Evolutionary conservation across 176 grass and related monocot species (phyloP).

Genomic region (Phoenix roebelenii): DNA sequence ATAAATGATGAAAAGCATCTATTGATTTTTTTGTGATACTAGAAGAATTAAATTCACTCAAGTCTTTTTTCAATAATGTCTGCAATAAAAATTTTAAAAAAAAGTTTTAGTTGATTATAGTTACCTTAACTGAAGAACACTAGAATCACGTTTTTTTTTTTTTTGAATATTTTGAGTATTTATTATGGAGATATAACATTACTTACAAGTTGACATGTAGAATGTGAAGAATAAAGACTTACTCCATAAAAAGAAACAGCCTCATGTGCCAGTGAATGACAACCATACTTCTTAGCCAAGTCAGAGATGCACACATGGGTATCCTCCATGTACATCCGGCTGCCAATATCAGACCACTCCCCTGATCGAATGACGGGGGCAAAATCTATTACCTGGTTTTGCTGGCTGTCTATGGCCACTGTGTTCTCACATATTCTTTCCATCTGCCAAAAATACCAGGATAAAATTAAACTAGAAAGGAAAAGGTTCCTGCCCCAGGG

Average conservation of each 20-base stretch:
- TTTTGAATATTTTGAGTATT: no score
- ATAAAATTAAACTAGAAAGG: neutral
- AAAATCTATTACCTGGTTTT: slow-evolving; percentile 36
- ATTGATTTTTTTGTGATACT: no score
- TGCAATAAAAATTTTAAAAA: no score
- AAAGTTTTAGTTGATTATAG: no score
- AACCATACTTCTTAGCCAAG: slow-evolving; percentile 73
- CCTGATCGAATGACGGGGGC: slow-evolving; percentile 58
- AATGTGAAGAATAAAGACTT: slow-evolving; percentile 8
- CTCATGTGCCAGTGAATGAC: slow-evolving; percentile 30
- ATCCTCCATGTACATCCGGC: slow-evolving; percentile 72
- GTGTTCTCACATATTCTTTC: slow-evolving; percentile 73
- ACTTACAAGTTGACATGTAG: no score
- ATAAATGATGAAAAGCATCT: no score
- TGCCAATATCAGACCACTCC: slow-evolving; percentile 82
- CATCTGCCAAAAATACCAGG: slow-evolving; percentile 43
- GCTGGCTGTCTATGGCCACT: slow-evolving; percentile 41
- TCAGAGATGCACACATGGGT: slow-evolving; percentile 92
- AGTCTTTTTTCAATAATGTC: no score
- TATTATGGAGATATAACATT: no score
- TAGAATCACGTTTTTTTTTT: no score
- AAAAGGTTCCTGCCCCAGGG: neutral
- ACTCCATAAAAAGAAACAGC: slow-evolving; percentile 86
- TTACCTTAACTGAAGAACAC: no score
- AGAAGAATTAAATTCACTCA: no score